These are phyloP conservation scores for Alliaria petiolata DNA, from an alignment of 345 rosid species.

Conservation along the genomic window DNA sequence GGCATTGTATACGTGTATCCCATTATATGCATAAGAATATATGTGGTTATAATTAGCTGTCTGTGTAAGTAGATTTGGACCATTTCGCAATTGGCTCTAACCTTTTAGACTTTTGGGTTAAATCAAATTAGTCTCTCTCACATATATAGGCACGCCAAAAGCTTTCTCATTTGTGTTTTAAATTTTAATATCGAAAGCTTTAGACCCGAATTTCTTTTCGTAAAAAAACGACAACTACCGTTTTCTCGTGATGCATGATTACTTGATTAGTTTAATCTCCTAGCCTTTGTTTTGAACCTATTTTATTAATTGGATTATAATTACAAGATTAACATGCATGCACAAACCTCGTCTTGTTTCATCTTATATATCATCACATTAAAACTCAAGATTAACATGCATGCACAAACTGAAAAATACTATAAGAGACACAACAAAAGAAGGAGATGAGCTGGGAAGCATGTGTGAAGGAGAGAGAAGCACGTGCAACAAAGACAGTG, in stretches of 20 bases:
- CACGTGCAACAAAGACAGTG: constrained; percentile 43
- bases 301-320: background rate
- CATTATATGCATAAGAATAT: background rate
- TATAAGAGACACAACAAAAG: background rate
- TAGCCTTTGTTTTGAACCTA: background rate
- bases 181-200: constrained; percentile 11
- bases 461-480: constrained; percentile 41
- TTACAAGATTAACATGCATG: constrained; percentile 30
- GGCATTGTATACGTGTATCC: background rate
- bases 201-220: constrained; percentile 13
- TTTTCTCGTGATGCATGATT: constrained; percentile 15
- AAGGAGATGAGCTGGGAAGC: constrained; percentile 38
- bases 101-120: constrained; percentile 18
- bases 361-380: constrained; percentile 10
- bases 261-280: background rate
- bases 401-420: too few species aligned
- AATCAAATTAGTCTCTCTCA: constrained; percentile 20
- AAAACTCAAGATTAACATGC: too few species aligned
- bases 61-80: constrained; percentile 9
- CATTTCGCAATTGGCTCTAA: constrained; percentile 18
- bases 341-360: constrained; percentile 15
- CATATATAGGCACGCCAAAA: constrained; percentile 22
- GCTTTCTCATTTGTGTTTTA: constrained; percentile 4
- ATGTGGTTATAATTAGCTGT: constrained; percentile 16
- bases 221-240: constrained; percentile 7